Conservation (phyloP, 345 rosid genomes). For the Sisymbrium altissimum region DNA sequence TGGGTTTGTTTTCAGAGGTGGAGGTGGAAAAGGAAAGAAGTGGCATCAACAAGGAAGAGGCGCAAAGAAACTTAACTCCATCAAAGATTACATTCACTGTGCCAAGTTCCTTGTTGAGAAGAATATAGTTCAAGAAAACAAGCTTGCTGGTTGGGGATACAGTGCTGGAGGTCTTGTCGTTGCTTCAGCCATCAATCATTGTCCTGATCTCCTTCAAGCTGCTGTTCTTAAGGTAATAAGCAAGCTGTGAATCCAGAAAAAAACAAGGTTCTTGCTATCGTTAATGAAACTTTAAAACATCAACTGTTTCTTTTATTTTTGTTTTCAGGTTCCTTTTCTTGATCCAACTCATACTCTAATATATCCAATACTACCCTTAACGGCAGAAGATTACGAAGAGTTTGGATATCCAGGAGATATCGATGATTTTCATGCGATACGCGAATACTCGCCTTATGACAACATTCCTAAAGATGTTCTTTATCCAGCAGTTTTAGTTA, state of each 20-base stretch:
- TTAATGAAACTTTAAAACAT: neutral
- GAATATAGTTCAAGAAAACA: conserved; percentile 60
- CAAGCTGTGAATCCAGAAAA: neutral
- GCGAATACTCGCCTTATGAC: conserved; percentile 77
- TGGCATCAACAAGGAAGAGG: conserved; percentile 87
- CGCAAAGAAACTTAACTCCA: conserved; percentile 60
- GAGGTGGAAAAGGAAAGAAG: conserved; percentile 79
- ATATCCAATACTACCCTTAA: conserved; percentile 73
- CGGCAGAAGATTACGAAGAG: conserved; percentile 80
- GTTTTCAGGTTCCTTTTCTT: conserved; percentile 80
- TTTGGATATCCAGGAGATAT: conserved; percentile 83
- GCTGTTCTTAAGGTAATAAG: conserved; percentile 69
- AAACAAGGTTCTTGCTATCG: neutral
- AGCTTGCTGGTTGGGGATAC: conserved; percentile 91
- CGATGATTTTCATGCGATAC: conserved; percentile 73
- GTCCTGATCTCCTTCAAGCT: conserved; percentile 72
- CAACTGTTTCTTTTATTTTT: neutral
- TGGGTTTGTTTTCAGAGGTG: conserved; percentile 57
- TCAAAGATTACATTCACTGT: conserved; percentile 74
- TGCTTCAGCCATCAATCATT: conserved; percentile 82
- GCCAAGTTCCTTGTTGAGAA: conserved; percentile 67
- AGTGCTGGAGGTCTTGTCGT: conserved; percentile 92
- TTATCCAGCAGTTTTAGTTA: conserved; percentile 76
- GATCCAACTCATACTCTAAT: conserved; percentile 88
- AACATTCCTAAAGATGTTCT: conserved; percentile 68